Conservation (phyloP, 106 monocot genomes). For the Phalaenopsis equestris region DNA sequence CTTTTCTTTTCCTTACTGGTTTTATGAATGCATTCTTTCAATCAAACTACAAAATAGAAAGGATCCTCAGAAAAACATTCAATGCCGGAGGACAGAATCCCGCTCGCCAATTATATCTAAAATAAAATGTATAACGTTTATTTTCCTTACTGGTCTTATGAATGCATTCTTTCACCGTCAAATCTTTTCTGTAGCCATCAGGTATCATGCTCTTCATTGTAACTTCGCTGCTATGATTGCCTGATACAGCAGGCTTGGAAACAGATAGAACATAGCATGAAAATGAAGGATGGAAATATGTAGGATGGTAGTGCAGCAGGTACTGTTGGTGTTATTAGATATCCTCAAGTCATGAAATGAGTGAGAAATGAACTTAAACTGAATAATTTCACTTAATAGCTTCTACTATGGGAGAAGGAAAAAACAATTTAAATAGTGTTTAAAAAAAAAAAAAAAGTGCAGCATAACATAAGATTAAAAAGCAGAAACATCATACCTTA, state of each 20-base stretch:
- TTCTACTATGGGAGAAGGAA: neutral
- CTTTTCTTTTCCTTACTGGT: neutral
- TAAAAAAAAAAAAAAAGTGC: slow-evolving; percentile 6
- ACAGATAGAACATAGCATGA: neutral
- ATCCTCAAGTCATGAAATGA: neutral
- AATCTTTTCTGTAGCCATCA: neutral
- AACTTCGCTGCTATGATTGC: neutral
- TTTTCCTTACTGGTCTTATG: neutral
- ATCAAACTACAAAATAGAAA: neutral
- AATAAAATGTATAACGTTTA: neutral
- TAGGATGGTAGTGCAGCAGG: neutral
- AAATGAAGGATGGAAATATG: too few relatives aligned
- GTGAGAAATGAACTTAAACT: neutral
- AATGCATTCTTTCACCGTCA: neutral
- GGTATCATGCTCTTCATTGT: neutral
- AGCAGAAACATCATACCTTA: slow-evolving; percentile 38
- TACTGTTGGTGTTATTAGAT: neutral
- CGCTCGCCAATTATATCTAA: neutral
- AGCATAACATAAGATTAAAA: neutral
- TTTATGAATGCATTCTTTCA: neutral
- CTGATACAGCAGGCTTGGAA: neutral
- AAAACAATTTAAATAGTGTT: neutral
- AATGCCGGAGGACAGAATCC: neutral
- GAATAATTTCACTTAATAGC: neutral
- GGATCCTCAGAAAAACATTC: neutral